These are phyloP conservation scores for Radiomyces spectabilis DNA, from an alignment of 192 early-diverging fungal species.

Conservation along the genomic window DNA sequence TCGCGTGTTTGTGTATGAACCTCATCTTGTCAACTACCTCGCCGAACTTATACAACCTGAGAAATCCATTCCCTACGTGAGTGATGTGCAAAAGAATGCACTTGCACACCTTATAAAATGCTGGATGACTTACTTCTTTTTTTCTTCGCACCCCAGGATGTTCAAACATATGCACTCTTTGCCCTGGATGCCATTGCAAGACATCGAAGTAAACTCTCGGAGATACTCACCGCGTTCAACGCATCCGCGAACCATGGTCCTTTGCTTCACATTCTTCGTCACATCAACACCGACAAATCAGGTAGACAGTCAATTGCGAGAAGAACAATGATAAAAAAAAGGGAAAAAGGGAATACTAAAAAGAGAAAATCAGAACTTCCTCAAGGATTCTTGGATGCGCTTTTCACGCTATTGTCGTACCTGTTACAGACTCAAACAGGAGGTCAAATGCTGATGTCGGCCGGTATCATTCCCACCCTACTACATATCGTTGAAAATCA, in stretches of 20 bases:
- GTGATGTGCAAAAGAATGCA: slow-evolving; percentile 1
- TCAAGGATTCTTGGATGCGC: slow-evolving; percentile 76
- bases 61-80: slow-evolving; percentile 54
- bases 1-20: slow-evolving; percentile 82
- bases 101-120: not conserved
- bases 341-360: slow-evolving; percentile 1
- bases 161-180: slow-evolving; percentile 76
- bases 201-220: slow-evolving; percentile 64
- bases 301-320: not conserved
- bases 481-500: slow-evolving; percentile 64
- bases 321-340: not conserved
- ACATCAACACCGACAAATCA: slow-evolving; percentile 42
- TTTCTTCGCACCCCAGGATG: slow-evolving; percentile 28
- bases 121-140: not conserved
- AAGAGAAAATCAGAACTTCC: slow-evolving; percentile 26
- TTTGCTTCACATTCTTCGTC: slow-evolving; percentile 75
- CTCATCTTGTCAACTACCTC: slow-evolving; percentile 72
- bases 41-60: slow-evolving; percentile 73
- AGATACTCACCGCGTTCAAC: slow-evolving; percentile 81
- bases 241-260: slow-evolving; percentile 91
- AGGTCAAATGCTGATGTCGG: slow-evolving; percentile 83
- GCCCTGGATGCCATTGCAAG: slow-evolving; percentile 80
- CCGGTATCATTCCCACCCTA: slow-evolving; percentile 82
- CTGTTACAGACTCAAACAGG: slow-evolving; percentile 76
- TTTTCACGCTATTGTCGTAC: slow-evolving; percentile 71